Percentiles rank a stretch among this genome's conserved stretches.
Evolutionary conservation across 2,329 filamentous ascomycete genomes (phyloP).

Genomic region (Neofusicoccum umdonicola): DNA sequence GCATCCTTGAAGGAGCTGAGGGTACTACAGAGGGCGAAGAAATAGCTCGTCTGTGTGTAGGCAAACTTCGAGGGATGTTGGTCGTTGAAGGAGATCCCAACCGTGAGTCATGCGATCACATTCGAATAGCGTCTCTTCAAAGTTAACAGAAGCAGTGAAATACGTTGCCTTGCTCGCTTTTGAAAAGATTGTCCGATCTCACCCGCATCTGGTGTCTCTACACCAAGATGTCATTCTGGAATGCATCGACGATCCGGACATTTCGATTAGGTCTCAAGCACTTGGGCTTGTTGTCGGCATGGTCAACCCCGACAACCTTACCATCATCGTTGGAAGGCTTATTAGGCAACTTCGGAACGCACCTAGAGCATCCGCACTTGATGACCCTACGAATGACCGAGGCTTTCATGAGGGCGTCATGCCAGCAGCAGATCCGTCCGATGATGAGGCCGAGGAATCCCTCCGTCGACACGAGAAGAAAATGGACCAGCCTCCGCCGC

Average conservation of each 20-base stretch:
- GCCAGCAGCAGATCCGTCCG: slow-evolving; percentile 55
- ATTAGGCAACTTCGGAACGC: slow-evolving; percentile 77
- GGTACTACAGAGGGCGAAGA: slow-evolving; percentile 82
- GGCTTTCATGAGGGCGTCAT: slow-evolving; percentile 42
- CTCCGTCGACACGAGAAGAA: slow-evolving; percentile 52
- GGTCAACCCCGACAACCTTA: slow-evolving; percentile 83
- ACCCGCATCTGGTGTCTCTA: slow-evolving; percentile 82
- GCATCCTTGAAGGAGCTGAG: slow-evolving; percentile 80
- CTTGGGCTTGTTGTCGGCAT: slow-evolving; percentile 90
- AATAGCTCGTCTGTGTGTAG: slow-evolving; percentile 87
- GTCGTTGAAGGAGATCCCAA: slow-evolving; percentile 92
- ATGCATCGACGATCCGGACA: slow-evolving; percentile 92
- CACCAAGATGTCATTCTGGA: slow-evolving; percentile 96
- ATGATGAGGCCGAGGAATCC: slow-evolving; percentile 55
- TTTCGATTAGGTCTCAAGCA: slow-evolving; percentile 91
- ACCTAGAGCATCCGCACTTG: slow-evolving; percentile 52
- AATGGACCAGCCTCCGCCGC: slow-evolving; percentile 53
- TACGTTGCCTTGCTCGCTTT: slow-evolving; percentile 95
- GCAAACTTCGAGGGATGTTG: slow-evolving; percentile 90
- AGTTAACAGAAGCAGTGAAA: slow-evolving; percentile 63
- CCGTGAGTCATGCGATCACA: slow-evolving; percentile 55
- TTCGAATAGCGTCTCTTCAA: too few relatives aligned
- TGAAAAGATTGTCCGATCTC: slow-evolving; percentile 87
- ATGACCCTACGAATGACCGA: slow-evolving; percentile 49
- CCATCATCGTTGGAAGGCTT: slow-evolving; percentile 78